Conservation (phyloP, 805 yeast genomes). For the Nakazawaea populi region DNA sequence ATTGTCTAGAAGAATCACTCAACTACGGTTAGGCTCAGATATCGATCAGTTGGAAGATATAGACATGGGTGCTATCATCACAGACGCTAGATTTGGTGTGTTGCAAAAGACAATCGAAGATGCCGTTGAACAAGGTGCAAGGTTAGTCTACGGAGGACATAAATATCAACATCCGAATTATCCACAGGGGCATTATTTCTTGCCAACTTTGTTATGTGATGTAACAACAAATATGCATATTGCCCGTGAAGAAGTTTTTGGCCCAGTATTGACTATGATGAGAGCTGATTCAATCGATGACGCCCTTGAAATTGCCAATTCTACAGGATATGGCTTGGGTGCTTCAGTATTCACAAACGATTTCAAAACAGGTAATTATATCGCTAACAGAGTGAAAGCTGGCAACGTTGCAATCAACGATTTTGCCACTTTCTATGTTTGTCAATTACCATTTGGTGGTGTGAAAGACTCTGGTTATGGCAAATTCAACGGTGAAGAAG, state of each 20-base stretch:
- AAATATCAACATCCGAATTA: slow-evolving; percentile 82
- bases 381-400: slow-evolving; percentile 59
- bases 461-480: slow-evolving; percentile 91
- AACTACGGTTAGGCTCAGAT: slow-evolving; percentile 79
- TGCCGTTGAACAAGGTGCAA: slow-evolving; percentile 81
- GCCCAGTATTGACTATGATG: slow-evolving; percentile 81
- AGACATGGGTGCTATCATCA: slow-evolving; percentile 95
- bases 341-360: slow-evolving; percentile 79
- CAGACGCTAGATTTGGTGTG: slow-evolving; percentile 63
- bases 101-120: slow-evolving; percentile 63
- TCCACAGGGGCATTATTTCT: slow-evolving; percentile 92
- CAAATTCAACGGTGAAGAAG: slow-evolving; percentile 97
- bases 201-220: slow-evolving; percentile 82
- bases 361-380: slow-evolving; percentile 48
- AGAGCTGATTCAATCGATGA: slow-evolving; percentile 60
- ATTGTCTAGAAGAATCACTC: slow-evolving; percentile 50
- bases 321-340: slow-evolving; percentile 87
- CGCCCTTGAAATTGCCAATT: slow-evolving; percentile 74
- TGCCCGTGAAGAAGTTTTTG: slow-evolving; percentile 90
- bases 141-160: slow-evolving; percentile 73
- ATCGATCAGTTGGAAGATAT: slow-evolving; percentile 87
- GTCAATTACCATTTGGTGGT: slow-evolving; percentile 98
- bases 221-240: slow-evolving; percentile 73
- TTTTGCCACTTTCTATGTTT: slow-evolving; percentile 92
- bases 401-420: slow-evolving; percentile 98